These are phyloP conservation scores for Leptomonas seymouri DNA, from an alignment of 208 protist genomes.

Conservation along the genomic window DNA sequence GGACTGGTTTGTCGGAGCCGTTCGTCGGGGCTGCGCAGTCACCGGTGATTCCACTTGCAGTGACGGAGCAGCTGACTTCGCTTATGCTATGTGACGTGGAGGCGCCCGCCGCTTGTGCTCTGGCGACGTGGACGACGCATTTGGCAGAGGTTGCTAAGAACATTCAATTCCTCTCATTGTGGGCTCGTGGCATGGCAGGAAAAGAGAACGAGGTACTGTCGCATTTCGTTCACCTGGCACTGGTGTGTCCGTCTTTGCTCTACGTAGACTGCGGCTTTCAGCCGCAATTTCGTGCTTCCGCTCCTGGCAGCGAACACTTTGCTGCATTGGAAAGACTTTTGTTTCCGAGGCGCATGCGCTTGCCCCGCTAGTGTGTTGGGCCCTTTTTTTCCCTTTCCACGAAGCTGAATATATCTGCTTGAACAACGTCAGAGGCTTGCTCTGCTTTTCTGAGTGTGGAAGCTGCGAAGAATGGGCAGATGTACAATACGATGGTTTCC, in stretches of 20 bases:
- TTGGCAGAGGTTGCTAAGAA: constrained; percentile 19
- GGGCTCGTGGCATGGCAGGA: constrained; percentile 66
- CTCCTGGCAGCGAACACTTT: constrained; percentile 41
- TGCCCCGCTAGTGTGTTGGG: background rate
- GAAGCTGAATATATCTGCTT: no score
- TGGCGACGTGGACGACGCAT: constrained; percentile 35
- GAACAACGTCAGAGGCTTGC: no score
- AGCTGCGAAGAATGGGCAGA: background rate
- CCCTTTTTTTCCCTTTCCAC: background rate
- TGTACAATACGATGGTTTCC: constrained; percentile 10
- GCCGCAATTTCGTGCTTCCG: constrained; percentile 51
- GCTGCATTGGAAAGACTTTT: constrained; percentile 54
- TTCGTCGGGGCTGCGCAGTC: constrained; percentile 17
- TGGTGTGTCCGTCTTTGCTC: constrained; percentile 39
- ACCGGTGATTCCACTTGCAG: constrained; percentile 31
- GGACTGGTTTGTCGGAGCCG: constrained; percentile 36
- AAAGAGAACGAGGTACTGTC: constrained; percentile 25
- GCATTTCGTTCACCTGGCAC: constrained; percentile 32
- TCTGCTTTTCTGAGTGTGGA: background rate
- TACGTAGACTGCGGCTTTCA: constrained; percentile 72
- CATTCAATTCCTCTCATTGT: constrained; percentile 60
- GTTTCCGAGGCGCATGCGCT: constrained; percentile 38
- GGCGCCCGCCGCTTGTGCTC: constrained; percentile 21
- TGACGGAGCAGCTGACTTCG: constrained; percentile 42
- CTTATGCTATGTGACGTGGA: constrained; percentile 61